Conservation (phyloP, 2,329 filamentous ascomycete species). For the Colletotrichum sp. region DNA sequence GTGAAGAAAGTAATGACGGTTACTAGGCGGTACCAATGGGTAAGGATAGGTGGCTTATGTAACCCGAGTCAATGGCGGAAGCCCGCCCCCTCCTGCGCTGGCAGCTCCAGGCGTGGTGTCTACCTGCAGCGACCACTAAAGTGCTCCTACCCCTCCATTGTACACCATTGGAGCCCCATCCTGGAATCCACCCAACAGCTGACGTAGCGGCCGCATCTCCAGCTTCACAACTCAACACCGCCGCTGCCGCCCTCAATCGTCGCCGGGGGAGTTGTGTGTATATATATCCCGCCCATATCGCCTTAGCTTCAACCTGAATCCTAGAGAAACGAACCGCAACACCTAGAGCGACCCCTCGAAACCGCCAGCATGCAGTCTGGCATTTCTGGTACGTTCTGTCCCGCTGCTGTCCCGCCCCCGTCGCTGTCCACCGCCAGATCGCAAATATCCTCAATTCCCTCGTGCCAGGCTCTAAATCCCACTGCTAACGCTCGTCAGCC, state of each 20-base stretch:
- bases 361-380: constrained; percentile 72
- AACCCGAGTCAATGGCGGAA: not conserved
- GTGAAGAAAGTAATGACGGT: not conserved
- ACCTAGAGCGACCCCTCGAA: not conserved
- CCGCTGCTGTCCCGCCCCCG: not conserved
- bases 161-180: not conserved
- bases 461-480: not conserved
- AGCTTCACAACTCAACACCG: not conserved
- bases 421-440: not conserved
- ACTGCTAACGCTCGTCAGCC: constrained; percentile 50
- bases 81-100: not conserved
- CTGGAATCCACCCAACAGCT: constrained; percentile 5
- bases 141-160: not conserved
- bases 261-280: not conserved
- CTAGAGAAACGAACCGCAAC: not conserved
- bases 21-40: no score
- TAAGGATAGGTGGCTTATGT: not conserved
- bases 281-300: no score
- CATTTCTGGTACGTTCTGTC: constrained; percentile 66
- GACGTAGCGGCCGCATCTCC: constrained; percentile 12
- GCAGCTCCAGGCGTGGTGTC: not conserved
- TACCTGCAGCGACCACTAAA: not conserved
- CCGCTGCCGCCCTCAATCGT: not conserved
- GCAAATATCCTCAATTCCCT: not conserved
- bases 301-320: not conserved